Percentiles rank a stretch among this genome's conserved stretches.
These are phyloP conservation scores for Pelargonium myrrhifolium DNA, from an alignment of 441 rosid species.

Conservation along the genomic window DNA sequence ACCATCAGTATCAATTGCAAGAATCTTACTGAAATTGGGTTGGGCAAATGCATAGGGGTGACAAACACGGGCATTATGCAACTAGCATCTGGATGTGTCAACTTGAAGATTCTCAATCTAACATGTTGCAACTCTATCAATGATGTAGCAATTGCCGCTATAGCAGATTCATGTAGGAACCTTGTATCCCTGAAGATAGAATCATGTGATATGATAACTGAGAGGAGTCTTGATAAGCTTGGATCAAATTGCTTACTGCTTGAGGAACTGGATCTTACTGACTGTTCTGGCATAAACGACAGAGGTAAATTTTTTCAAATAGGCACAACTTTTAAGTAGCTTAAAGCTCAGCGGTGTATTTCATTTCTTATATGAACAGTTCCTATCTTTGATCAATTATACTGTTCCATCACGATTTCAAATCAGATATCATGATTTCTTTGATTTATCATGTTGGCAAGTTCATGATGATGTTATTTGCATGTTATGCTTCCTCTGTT, in stretches of 20 bases:
- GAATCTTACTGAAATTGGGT: slow-evolving; percentile 54
- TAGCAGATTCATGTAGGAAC: slow-evolving; percentile 56
- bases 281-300: slow-evolving; percentile 61
- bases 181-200: slow-evolving; percentile 64
- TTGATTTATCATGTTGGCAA: neutral
- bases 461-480: neutral
- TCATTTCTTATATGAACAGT: neutral
- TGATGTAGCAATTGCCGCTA: slow-evolving; percentile 61
- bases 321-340: neutral
- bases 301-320: slow-evolving; percentile 36
- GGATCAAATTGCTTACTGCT: slow-evolving; percentile 54
- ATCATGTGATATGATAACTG: slow-evolving; percentile 75
- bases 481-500: slow-evolving; percentile 16
- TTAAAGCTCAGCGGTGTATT: neutral
- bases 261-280: slow-evolving; percentile 84
- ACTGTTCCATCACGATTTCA: neutral
- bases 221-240: slow-evolving; percentile 62
- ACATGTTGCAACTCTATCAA: slow-evolving; percentile 67
- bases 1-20: slow-evolving; percentile 46
- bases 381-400: neutral
- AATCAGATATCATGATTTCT: neutral
- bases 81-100: slow-evolving; percentile 49
- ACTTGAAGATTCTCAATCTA: slow-evolving; percentile 48
- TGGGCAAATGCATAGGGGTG: slow-evolving; percentile 68
- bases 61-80: slow-evolving; percentile 49